Evolutionary conservation across 116 monocot genomes (phyloP).

Genomic region (Dioscorea cayenensis): DNA sequence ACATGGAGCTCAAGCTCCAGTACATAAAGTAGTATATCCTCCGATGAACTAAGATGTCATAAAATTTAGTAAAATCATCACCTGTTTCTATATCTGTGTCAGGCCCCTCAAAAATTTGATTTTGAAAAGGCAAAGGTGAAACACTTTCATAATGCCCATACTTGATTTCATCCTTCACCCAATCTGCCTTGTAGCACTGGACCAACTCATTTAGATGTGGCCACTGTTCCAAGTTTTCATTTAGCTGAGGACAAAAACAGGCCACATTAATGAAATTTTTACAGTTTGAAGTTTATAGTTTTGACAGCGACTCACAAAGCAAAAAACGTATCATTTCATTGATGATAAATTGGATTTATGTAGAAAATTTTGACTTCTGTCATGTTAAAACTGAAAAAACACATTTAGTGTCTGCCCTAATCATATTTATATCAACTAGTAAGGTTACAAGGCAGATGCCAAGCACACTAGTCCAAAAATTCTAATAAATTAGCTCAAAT

Average conservation of each 20-base stretch:
- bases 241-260: conserved; percentile 33
- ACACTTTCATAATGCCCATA: conserved; percentile 79
- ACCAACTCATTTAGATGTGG: conserved; percentile 94
- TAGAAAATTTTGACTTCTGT: not conserved
- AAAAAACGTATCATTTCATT: not conserved
- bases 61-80: conserved; percentile 5
- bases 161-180: conserved; percentile 83
- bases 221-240: conserved; percentile 95
- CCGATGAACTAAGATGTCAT: too few species aligned
- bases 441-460: not conserved
- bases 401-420: not conserved
- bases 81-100: conserved; percentile 99
- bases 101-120: conserved; percentile 94
- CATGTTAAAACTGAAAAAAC: not conserved
- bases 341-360: not conserved
- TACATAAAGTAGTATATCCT: too few species aligned
- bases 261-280: not conserved
- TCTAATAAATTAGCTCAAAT: too few species aligned
- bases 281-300: not conserved
- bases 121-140: conserved; percentile 53
- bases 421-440: not conserved
- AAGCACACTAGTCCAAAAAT: too few species aligned
- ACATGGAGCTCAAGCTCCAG: too few species aligned
- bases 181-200: conserved; percentile 89
- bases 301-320: not conserved